Percentiles rank a stretch among this genome's conserved stretches.
These are phyloP conservation scores for Globisporangium spiculum DNA, from an alignment of 352 stramenopile genomes.

Conservation along the genomic window DNA sequence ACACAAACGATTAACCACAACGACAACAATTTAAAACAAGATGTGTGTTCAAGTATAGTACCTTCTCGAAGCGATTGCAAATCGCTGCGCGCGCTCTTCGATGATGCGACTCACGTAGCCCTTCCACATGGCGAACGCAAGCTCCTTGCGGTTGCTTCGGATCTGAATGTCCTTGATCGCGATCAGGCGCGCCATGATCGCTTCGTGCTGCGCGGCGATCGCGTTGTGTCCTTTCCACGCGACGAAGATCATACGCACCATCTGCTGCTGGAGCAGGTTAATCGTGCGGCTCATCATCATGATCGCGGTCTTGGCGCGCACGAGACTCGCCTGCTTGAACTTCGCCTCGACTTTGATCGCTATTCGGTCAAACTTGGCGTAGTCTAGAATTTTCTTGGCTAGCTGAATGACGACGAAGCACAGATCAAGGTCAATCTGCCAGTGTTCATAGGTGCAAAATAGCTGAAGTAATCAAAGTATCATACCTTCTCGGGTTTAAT, in stretches of 20 bases:
- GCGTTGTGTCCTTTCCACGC: constrained; percentile 76
- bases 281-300: constrained; percentile 84
- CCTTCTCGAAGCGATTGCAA: constrained; percentile 47
- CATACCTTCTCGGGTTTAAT: constrained; percentile 54
- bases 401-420: constrained; percentile 28
- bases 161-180: constrained; percentile 65
- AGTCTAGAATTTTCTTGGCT: constrained; percentile 69
- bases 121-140: constrained; percentile 61
- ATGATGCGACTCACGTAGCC: constrained; percentile 43
- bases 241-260: constrained; percentile 72
- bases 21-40: not conserved
- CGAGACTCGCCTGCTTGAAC: constrained; percentile 78
- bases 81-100: constrained; percentile 64
- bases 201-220: constrained; percentile 36
- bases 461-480: not conserved
- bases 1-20: not conserved
- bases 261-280: constrained; percentile 47
- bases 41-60: constrained; percentile 8
- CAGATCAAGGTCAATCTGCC: not conserved
- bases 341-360: constrained; percentile 69
- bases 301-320: constrained; percentile 68
- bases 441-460: not conserved
- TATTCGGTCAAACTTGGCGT: constrained; percentile 75
- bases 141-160: constrained; percentile 35
- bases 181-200: constrained; percentile 59